A percentile compares a stretch with the other conserved stretches of the same genome.
Conservation (phyloP, 176 grass and related monocot species). For the Raddia guianensis region DNA sequence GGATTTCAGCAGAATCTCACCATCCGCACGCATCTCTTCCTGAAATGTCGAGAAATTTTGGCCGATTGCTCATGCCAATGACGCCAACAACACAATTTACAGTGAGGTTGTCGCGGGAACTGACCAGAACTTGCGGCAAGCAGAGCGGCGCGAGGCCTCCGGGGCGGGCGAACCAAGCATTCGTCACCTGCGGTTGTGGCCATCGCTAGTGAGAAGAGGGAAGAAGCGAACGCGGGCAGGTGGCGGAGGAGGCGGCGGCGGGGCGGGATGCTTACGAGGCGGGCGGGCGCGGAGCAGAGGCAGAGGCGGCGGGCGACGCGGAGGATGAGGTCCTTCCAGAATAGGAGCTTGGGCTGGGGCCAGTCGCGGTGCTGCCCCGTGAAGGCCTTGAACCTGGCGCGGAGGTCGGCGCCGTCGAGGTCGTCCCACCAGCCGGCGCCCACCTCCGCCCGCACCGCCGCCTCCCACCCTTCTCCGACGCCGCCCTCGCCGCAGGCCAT, state of each 20-base stretch:
- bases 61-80: neutral
- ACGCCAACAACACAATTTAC: neutral
- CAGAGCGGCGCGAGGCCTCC: constrained; percentile 66
- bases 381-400: constrained; percentile 76
- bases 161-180: constrained; percentile 50
- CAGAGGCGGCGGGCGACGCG: constrained; percentile 54
- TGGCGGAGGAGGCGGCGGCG: neutral
- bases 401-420: constrained; percentile 45
- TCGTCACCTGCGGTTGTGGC: constrained; percentile 49
- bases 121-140: constrained; percentile 65
- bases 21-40: constrained; percentile 69
- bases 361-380: constrained; percentile 72
- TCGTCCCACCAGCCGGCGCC: constrained; percentile 58
- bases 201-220: constrained; percentile 13
- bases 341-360: constrained; percentile 55
- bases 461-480: constrained; percentile 42
- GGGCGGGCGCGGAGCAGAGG: constrained; percentile 44
- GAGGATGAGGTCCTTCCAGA: constrained; percentile 70
- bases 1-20: constrained; percentile 61
- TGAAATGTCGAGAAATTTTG: constrained; percentile 34
- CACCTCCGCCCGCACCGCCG: constrained; percentile 57
- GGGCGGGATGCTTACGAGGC: constrained; percentile 37
- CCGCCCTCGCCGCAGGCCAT: constrained; percentile 21
- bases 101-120: constrained; percentile 12
- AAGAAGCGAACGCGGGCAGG: neutral